A percentile compares a stretch with the other conserved stretches of the same genome.
phyloP scores from a whole-genome alignment of 2,329 filamentous ascomycete species.

The Xylaria polymorpha region DNA sequence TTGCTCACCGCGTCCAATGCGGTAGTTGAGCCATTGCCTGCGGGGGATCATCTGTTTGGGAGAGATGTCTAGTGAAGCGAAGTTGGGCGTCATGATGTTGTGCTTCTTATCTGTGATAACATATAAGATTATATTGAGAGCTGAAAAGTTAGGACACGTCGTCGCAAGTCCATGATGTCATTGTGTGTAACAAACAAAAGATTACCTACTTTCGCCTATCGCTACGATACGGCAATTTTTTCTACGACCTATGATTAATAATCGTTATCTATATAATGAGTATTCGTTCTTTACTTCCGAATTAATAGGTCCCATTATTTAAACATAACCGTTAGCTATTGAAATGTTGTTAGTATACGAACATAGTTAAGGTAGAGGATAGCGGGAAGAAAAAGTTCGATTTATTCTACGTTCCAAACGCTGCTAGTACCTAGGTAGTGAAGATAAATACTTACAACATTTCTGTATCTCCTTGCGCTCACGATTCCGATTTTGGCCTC shows the following conservation, averaged over 20 bases:
- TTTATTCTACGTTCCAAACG: too few species aligned
- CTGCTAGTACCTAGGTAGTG: too few species aligned
- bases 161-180: conserved; percentile 23
- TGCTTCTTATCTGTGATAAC: not conserved
- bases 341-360: not conserved
- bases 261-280: not conserved
- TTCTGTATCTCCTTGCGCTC: too few species aligned
- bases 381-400: too few species aligned
- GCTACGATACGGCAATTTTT: not conserved
- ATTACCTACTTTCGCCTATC: not conserved
- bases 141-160: not conserved
- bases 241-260: not conserved
- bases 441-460: too few species aligned
- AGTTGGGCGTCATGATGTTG: not conserved
- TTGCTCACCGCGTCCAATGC: conserved; percentile 69
- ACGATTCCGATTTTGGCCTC: too few species aligned
- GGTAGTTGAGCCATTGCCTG: conserved; percentile 61
- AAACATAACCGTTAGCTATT: too few species aligned
- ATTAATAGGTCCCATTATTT: too few species aligned
- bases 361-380: not conserved
- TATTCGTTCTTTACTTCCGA: too few species aligned
- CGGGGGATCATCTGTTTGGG: conserved; percentile 38
- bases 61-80: not conserved
- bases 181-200: not conserved
- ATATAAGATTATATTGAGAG: not conserved